Evolutionary conservation across 345 rosid genomes (phyloP).

Genomic region (Pugionium cornutum): DNA sequence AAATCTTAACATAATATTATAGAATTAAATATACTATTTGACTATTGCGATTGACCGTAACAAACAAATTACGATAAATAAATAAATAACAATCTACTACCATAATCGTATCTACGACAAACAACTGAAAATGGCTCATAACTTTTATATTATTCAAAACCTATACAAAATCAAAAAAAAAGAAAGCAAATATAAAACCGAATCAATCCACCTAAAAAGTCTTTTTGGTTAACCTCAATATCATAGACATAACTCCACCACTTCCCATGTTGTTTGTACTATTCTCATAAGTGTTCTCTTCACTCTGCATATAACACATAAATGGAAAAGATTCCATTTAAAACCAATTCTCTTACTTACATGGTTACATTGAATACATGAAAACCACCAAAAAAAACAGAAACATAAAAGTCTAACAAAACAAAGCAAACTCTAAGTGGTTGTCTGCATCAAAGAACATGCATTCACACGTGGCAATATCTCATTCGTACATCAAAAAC

Average conservation of each 20-base stretch:
- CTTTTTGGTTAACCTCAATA: neutral
- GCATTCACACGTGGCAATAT: slow-evolving; percentile 32
- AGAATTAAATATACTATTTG: too few species aligned
- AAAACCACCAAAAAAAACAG: neutral
- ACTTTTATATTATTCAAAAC: too few species aligned
- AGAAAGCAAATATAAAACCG: too few species aligned
- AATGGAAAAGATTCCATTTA: slow-evolving; percentile 18
- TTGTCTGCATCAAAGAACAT: slow-evolving; percentile 37
- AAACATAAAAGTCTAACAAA: slow-evolving; percentile 9
- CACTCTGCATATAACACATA: slow-evolving; percentile 12
- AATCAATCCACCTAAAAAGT: too few species aligned
- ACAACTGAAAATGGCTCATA: too few species aligned
- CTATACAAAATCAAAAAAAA: too few species aligned
- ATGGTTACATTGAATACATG: slow-evolving; percentile 19
- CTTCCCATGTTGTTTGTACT: neutral
- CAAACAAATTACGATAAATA: too few species aligned
- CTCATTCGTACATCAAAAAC: slow-evolving; percentile 32
- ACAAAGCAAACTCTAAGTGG: slow-evolving; percentile 10
- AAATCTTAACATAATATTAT: too few species aligned
- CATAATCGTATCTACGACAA: too few species aligned
- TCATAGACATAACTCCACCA: slow-evolving; percentile 4
- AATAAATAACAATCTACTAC: too few species aligned
- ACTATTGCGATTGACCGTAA: too few species aligned
- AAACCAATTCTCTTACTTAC: neutral
- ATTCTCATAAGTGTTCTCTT: slow-evolving; percentile 11